Evolutionary conservation across 2,329 filamentous ascomycete species (phyloP).

Genomic region (Paecilomyces sp.): DNA sequence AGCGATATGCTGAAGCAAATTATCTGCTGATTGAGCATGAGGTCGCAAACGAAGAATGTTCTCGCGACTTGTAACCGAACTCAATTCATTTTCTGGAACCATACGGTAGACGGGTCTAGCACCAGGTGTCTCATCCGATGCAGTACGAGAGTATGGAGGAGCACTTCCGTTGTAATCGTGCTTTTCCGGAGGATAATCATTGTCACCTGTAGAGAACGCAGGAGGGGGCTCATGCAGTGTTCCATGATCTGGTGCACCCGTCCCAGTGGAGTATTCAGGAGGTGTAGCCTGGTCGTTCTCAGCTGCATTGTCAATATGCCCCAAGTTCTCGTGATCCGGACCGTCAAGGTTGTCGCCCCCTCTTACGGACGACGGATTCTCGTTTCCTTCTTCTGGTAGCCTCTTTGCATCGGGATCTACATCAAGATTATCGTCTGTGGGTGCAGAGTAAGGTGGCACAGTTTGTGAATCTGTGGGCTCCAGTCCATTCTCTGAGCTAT

Average conservation of each 20-base stretch:
- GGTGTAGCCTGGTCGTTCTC: not conserved
- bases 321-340: not conserved
- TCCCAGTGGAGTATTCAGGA: not conserved
- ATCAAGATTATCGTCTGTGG: not conserved
- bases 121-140: not conserved
- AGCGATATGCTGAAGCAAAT: not conserved
- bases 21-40: not conserved
- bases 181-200: slow-evolving; percentile 2
- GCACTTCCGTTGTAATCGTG: not conserved
- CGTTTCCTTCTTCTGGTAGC: not conserved
- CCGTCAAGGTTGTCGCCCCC: not conserved
- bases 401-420: not conserved
- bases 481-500: not conserved
- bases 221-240: slow-evolving; percentile 5
- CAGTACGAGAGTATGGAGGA: not conserved
- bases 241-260: not conserved
- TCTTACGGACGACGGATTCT: not conserved
- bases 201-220: slow-evolving; percentile 1
- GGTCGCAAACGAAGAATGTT: not conserved
- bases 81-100: not conserved
- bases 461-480: not conserved
- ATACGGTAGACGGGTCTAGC: not conserved
- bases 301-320: not conserved
- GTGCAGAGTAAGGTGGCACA: not conserved
- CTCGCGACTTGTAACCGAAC: not conserved